Base-by-base conservation (phyloP, 106 monocot genomes). In the Vanilla planifolia region DNA sequence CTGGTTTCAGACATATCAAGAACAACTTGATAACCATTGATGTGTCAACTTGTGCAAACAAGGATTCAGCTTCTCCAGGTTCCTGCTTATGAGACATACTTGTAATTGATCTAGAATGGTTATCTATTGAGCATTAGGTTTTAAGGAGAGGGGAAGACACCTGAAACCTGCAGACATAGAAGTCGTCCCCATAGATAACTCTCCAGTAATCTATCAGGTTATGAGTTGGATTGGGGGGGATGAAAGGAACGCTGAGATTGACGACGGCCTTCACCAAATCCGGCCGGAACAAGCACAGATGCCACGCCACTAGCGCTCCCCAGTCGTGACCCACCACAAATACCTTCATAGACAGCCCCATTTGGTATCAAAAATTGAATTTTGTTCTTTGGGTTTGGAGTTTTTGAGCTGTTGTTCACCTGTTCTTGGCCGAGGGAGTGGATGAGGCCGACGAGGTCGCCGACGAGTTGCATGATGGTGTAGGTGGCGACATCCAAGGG, bases 241-340 rank as follows among this genome's bases (percentile, higher is more conserved):
- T 46, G 68, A 43, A 84, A 2, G 61, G 48, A 6, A 75, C 79
- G 47, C 84, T 73, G 1, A 79, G 57, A 53, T 73, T 82, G 32
- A 82, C 78, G 43, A 79, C 30, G 1, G 86, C 86, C 55, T 39
- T 67, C 61, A 82, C 86, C 62, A 33, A 62, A 28, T 87, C 86
- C 23, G 86, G 81, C 59, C 81, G 28, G 33, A 87, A 63, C 55
- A 72, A 17, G 69, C 81, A 87, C 4, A 87, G 69, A 16, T 26
- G 26, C 82, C 86, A 87, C 14, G 81, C 86, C 28, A 75, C 63
- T 4, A 70, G 3, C 3, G 86, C 86, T 15, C 82, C 86, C 86
- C 86, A 87, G 65, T 82, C 86, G 26, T 87, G 82, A 16, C 86
- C 86, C 45, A 87, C 86, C 34, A 87, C 75, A 39, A 87, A 82